These are phyloP conservation scores for Erodium trifolium DNA, from an alignment of 441 rosid species.

Conservation along the genomic window DNA sequence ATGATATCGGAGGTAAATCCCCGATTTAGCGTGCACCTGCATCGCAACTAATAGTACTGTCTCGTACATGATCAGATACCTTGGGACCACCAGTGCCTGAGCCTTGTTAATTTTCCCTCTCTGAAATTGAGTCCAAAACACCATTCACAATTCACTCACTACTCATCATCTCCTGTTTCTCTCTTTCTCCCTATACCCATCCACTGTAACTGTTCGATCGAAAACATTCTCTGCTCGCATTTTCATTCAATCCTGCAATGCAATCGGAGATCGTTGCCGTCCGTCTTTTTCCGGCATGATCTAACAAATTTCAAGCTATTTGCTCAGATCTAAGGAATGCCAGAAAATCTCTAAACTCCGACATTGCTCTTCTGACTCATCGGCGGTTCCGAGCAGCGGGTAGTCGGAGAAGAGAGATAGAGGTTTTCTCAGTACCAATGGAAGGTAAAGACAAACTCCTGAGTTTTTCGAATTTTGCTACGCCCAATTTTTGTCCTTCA, in stretches of 20 bases:
- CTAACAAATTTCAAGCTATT: neutral
- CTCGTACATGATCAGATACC: neutral
- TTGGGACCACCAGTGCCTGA: neutral
- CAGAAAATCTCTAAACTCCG: neutral
- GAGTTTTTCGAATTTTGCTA: constrained; percentile 1
- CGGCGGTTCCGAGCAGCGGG: neutral
- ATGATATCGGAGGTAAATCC: no score
- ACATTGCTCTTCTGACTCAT: neutral
- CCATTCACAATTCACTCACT: neutral
- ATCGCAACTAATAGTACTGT: no score
- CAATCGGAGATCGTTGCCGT: neutral
- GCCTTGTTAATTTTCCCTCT: neutral
- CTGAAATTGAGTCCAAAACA: neutral
- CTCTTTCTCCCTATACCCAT: no score
- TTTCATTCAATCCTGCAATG: neutral
- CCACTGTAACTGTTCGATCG: neutral
- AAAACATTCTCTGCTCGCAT: neutral
- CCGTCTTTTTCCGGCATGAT: neutral
- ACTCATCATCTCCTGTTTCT: neutral
- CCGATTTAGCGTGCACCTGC: no score
- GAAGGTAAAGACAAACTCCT: neutral
- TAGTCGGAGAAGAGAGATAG: neutral
- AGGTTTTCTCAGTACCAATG: neutral
- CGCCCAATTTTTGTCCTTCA: neutral
- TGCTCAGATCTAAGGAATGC: neutral